Percentiles rank a stretch among this genome's conserved stretches.
Conservation (phyloP, 2,329 filamentous ascomycete genomes). For the Diplodia seriata region DNA sequence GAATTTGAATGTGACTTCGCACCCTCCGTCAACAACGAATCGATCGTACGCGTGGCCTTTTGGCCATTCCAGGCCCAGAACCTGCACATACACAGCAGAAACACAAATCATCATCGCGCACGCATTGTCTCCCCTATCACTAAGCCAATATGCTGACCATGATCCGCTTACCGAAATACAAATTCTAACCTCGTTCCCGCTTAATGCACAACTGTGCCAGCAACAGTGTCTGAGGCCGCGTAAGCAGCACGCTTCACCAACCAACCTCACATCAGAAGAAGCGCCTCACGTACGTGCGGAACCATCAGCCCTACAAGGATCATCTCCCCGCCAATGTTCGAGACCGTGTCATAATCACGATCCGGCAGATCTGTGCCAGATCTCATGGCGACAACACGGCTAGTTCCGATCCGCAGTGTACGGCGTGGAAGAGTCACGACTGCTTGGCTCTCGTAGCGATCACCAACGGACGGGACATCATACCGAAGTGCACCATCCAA, state of each 20-base stretch:
- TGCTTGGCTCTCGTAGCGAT: background rate
- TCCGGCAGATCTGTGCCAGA: background rate
- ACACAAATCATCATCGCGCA: background rate
- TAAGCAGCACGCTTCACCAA: background rate
- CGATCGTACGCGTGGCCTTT: background rate
- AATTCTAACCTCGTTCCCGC: background rate
- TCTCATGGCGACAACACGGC: background rate
- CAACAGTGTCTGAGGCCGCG: background rate
- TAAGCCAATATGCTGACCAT: slow-evolving; percentile 3
- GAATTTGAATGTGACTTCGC: no score
- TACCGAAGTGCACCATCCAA: background rate
- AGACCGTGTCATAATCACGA: background rate
- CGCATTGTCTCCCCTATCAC: background rate
- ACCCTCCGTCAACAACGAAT: background rate
- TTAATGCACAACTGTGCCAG: background rate
- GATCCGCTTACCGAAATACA: background rate
- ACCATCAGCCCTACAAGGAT: background rate
- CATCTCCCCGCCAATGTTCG: background rate
- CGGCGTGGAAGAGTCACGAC: background rate
- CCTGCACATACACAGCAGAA: background rate
- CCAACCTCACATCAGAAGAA: background rate
- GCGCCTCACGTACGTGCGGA: background rate
- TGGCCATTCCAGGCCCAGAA: background rate
- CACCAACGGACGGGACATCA: background rate
- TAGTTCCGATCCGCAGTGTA: background rate